Conservation (phyloP, 768 basidiomycete species). For the Gloeophyllum trabeum region DNA sequence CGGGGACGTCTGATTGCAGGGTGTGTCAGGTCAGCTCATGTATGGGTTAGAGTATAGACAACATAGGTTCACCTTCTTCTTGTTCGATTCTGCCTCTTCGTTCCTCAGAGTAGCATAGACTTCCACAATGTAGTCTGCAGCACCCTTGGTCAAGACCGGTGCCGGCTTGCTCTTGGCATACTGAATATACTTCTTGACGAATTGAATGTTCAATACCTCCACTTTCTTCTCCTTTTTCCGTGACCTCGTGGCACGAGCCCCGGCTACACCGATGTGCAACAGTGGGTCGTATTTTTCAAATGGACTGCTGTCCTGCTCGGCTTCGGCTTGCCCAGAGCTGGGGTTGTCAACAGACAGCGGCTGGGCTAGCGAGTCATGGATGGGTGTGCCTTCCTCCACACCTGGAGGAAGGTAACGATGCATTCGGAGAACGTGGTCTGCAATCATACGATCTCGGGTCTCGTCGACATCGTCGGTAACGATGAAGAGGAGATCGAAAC, state of each 20-base stretch:
- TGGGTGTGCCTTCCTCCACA: constrained; percentile 91
- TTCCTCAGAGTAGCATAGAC: constrained; percentile 89
- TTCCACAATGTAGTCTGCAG: constrained; percentile 87
- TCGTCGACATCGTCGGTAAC: constrained; percentile 98
- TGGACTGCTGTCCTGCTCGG: constrained; percentile 64
- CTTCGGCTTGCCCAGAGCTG: constrained; percentile 25
- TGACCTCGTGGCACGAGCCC: constrained; percentile 36
- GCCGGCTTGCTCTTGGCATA: constrained; percentile 86
- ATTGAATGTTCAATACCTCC: constrained; percentile 85
- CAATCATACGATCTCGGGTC: constrained; percentile 84
- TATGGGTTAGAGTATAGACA: constrained; percentile 4
- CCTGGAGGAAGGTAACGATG: constrained; percentile 96
- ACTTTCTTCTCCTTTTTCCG: constrained; percentile 49
- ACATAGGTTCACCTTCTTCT: constrained; percentile 52
- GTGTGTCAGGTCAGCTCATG: not conserved
- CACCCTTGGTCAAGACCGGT: constrained; percentile 83
- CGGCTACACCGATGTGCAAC: constrained; percentile 72
- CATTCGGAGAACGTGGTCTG: constrained; percentile 95
- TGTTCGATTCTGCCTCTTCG: constrained; percentile 82
- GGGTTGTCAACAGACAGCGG: constrained; percentile 83
- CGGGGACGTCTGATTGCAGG: constrained; percentile 69
- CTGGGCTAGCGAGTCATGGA: constrained; percentile 80
- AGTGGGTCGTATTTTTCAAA: constrained; percentile 97
- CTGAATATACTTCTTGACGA: constrained; percentile 98
- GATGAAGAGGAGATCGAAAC: constrained; percentile 97